phyloP scores from a whole-genome alignment of 1,139 yeast species.

The Pichia sp. region DNA sequence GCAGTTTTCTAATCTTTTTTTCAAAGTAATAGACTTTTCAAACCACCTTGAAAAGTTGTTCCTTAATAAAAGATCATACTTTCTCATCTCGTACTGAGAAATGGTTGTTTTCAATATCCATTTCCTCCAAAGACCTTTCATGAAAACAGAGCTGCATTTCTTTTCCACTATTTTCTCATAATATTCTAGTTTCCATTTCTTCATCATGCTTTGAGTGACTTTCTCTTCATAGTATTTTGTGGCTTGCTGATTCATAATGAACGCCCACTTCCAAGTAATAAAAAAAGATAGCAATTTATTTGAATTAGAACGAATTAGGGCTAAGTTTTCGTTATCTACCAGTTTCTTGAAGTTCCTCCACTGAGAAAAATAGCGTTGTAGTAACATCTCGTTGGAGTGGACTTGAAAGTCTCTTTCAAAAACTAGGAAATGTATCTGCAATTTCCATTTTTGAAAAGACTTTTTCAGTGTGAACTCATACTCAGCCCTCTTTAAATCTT shows the following conservation, averaged over 20 bases:
- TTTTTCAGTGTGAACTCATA: neutral
- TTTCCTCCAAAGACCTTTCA: neutral
- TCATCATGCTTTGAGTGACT: neutral
- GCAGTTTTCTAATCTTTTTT: neutral
- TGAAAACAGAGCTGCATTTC: neutral
- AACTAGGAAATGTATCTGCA: constrained; percentile 10
- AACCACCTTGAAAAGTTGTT: constrained; percentile 9
- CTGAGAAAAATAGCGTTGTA: constrained; percentile 18
- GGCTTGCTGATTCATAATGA: constrained; percentile 14
- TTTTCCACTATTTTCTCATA: neutral
- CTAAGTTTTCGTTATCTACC: neutral
- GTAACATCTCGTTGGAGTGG: constrained; percentile 13
- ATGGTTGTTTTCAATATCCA: constrained; percentile 7
- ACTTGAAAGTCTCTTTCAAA: constrained; percentile 9
- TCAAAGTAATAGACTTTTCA: constrained; percentile 1
- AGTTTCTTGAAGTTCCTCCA: constrained; percentile 20
- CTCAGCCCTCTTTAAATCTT: neutral
- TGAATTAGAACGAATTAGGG: neutral
- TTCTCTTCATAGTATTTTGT: neutral
- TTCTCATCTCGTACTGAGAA: neutral
- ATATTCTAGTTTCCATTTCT: constrained; percentile 13
- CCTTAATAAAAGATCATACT: neutral
- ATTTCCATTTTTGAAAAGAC: constrained; percentile 17
- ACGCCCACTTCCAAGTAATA: constrained; percentile 20
- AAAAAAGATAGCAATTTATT: constrained; percentile 10